Base-by-base conservation (phyloP, 1,139 yeast species). In the Candida freyschussii region DNA sequence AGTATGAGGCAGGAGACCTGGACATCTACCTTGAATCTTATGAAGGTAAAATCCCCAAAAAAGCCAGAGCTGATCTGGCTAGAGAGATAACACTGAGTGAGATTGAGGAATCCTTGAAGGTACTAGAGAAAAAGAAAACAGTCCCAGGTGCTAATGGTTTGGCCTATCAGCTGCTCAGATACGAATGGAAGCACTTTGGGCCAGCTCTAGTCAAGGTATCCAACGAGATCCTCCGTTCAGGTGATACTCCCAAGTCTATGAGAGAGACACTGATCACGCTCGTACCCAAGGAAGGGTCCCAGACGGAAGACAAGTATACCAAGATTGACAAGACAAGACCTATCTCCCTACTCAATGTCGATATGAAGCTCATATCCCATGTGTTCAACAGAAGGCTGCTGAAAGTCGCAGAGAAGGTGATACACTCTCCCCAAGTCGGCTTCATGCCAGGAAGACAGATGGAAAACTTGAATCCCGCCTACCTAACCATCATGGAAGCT, bases 371-470 rank as follows among this genome's bases (percentile, higher is more conserved):
- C n/a, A n/a, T n/a, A n/a, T n/a, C n/a, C n/a, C n/a, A n/a, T n/a
- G n/a, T 23, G 16, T 9, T 11, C 8, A 23, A 16, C 7, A 17
- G 15, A 9, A 8, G 25, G 11, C 15, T 23, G 10, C 6, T 13
- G 15, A 13, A 23, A 6, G 6, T 12, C 15, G 25, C 25, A 9
- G 25, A 23, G 13, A 23, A 23, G 14, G 5, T 23, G 17, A 23
- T 23, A 9, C 14, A 23, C 14, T 6, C 6, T 6, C 13, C 15
- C 15, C 25, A 23, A 13, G 25, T 23, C 11, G 25, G 25, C 6
- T 23, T 23, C 25, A 6, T 23, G 7, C 25, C 25, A 23, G 25
- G 15, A 8, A 6, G 25, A 5, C 25, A 23, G 25, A 23, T 23
- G 25, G 25, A 23, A 13, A n/a, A 23, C 6, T 17, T 23, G 13